Conservation (phyloP, 2,329 filamentous ascomycete species). For the Colletotrichum plurivorum region DNA sequence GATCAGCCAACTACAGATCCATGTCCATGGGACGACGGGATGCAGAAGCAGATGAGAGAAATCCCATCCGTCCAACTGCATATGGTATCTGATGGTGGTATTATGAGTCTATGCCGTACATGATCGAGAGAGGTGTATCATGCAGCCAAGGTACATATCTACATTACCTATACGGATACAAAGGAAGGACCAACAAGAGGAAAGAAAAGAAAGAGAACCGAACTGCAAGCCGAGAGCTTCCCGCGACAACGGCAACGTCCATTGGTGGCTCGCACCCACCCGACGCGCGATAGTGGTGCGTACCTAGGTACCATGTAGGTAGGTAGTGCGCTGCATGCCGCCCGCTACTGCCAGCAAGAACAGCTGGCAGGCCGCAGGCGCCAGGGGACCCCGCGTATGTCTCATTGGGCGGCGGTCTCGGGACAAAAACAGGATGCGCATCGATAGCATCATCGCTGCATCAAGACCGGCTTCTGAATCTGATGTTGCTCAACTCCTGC, state of each 20-base stretch:
- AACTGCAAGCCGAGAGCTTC: constrained; percentile 6
- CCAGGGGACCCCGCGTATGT: constrained; percentile 29
- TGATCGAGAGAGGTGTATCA: too few species aligned
- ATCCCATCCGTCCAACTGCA: constrained; percentile 2
- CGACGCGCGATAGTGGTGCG: too few species aligned
- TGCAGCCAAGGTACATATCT: too few species aligned
- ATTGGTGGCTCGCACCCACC: constrained; percentile 1
- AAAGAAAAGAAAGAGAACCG: background rate
- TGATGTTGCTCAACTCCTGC: background rate
- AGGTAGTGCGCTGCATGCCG: too few species aligned
- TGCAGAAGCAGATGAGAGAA: constrained; percentile 6
- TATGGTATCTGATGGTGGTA: too few species aligned
- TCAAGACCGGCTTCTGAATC: constrained; percentile 23
- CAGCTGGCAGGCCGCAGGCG: background rate
- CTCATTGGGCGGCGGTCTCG: constrained; percentile 35
- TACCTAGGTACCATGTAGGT: too few species aligned
- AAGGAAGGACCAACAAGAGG: background rate
- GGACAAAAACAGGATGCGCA: constrained; percentile 38
- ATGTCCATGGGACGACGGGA: constrained; percentile 11
- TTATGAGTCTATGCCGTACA: too few species aligned
- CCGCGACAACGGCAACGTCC: background rate
- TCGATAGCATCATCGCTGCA: constrained; percentile 42
- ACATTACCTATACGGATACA: too few species aligned
- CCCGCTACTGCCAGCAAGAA: background rate
- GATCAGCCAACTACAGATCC: constrained; percentile 18